phyloP scores from a whole-genome alignment of 2,329 filamentous ascomycete genomes.

The Xylaria arbuscula region DNA sequence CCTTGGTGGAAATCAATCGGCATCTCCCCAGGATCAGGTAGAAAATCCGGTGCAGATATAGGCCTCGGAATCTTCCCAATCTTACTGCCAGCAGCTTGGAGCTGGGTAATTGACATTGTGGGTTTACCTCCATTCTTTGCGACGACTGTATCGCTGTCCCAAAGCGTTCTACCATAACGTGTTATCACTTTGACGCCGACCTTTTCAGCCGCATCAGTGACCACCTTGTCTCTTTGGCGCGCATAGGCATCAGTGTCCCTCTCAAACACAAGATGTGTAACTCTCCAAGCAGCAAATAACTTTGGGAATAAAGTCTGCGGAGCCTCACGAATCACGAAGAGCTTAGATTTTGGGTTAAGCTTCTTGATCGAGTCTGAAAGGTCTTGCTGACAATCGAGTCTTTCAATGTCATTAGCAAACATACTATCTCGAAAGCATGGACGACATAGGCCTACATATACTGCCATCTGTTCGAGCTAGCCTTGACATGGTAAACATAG shows the following conservation, averaged over 20 bases:
- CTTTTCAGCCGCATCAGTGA: conserved; percentile 68
- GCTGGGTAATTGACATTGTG: conserved; percentile 78
- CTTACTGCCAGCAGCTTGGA: conserved; percentile 71
- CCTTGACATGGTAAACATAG: conserved; percentile 78
- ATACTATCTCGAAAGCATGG: neutral
- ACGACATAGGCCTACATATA: conserved; percentile 64
- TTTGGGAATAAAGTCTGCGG: conserved; percentile 78
- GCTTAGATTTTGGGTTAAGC: conserved; percentile 73
- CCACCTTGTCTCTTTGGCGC: conserved; percentile 68
- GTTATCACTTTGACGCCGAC: conserved; percentile 76
- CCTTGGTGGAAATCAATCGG: conserved; percentile 69
- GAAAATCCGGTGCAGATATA: conserved; percentile 65
- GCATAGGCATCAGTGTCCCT: conserved; percentile 82
- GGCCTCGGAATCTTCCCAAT: conserved; percentile 71
- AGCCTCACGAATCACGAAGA: conserved; percentile 77
- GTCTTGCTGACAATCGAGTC: conserved; percentile 78
- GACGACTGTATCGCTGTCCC: conserved; percentile 77
- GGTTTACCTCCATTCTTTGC: conserved; percentile 73
- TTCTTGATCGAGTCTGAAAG: conserved; percentile 74
- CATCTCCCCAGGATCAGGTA: conserved; percentile 75
- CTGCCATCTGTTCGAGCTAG: conserved; percentile 79
- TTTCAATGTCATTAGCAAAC: conserved; percentile 44
- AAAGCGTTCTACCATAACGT: conserved; percentile 74
- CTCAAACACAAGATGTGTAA: conserved; percentile 82
- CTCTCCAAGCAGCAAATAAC: conserved; percentile 77